Conservation (phyloP, 1,139 yeast genomes). For the Magnusiomyces clavatus region DNA sequence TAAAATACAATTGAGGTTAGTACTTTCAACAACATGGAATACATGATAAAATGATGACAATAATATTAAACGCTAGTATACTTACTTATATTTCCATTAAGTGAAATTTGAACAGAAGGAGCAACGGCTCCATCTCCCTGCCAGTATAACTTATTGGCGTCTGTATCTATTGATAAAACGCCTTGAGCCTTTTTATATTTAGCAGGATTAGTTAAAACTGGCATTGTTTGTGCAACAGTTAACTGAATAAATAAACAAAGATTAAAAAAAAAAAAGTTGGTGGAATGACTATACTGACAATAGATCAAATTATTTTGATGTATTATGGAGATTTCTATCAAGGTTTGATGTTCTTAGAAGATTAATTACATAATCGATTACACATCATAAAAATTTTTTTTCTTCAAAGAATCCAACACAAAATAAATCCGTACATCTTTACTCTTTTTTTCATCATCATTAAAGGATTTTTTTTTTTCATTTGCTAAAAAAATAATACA, state of each 20-base stretch:
- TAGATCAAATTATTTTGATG: too few species aligned
- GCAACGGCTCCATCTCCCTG: conserved; percentile 17
- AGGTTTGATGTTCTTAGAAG: too few species aligned
- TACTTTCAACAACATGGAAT: neutral
- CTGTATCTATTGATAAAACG: conserved; percentile 17
- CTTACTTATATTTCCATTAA: conserved; percentile 15
- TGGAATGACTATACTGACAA: too few species aligned
- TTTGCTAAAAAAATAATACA: too few species aligned
- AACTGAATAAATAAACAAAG: neutral
- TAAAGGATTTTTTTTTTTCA: too few species aligned
- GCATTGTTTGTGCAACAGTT: conserved; percentile 8
- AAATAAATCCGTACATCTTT: too few species aligned
- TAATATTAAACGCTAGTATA: neutral
- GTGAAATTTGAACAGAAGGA: conserved; percentile 14
- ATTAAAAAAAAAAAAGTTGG: neutral
- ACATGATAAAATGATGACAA: neutral
- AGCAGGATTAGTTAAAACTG: conserved; percentile 20
- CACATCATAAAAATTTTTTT: too few species aligned
- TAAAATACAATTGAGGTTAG: neutral
- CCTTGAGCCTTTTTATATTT: conserved; percentile 26
- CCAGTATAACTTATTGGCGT: conserved; percentile 21
- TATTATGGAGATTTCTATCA: too few species aligned
- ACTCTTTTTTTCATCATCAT: too few species aligned
- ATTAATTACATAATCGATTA: too few species aligned
- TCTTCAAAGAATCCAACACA: too few species aligned